Base-by-base conservation (phyloP, 73 alveolate species). In the Diophrys appendiculata region DNA sequence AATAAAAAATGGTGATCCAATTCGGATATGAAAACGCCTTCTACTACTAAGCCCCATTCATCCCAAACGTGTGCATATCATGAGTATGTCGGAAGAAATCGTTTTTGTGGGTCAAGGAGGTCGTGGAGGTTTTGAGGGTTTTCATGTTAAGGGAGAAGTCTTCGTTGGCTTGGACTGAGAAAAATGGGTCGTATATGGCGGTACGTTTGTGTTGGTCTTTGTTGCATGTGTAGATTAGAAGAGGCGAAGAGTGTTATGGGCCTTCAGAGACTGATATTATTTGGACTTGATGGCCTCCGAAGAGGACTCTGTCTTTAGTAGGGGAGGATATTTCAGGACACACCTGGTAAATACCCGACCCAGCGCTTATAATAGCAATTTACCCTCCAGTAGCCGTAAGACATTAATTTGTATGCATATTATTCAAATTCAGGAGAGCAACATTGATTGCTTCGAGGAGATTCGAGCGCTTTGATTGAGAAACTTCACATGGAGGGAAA, bases 241-340 rank as follows among this genome's bases (percentile, higher is more conserved):
- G 33, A 2, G 93, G 89, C 24, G 88, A 78, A 23, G 77, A 33
- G 65, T 52, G 55, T 29, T 22, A 22, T 1, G 92, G 89, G 34
- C 54, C 43, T 31, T 79, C 72, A 31, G 53, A 64, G n/a, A 86
- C 30, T 0, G 89, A 79, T 2, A 86, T 34, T 1, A 86, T 60
- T 28, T 76, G 65, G 52, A 55, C 67, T n/a, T 74, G 73, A 0
- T 65, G 33, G 2, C 88, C 88, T 2, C 86, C 83, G 13, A 76
- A 56, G 27, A 86, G 60, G 33, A 79, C 76, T 65, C 93, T 54
- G 28, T 77, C 60, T 69, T 82, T 78, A n/a, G 93, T 86, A 18
- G 93, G 93, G 0, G 54, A 65, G 22, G 84, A 76, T 25, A 86
- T 80, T 52, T 86, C 86, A 0, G 93, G 81, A 67, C 84, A 80